Percentiles rank a stretch among this genome's conserved stretches.
phyloP scores from a whole-genome alignment of 1,139 yeast genomes.

The Yamadazyma sp. region DNA sequence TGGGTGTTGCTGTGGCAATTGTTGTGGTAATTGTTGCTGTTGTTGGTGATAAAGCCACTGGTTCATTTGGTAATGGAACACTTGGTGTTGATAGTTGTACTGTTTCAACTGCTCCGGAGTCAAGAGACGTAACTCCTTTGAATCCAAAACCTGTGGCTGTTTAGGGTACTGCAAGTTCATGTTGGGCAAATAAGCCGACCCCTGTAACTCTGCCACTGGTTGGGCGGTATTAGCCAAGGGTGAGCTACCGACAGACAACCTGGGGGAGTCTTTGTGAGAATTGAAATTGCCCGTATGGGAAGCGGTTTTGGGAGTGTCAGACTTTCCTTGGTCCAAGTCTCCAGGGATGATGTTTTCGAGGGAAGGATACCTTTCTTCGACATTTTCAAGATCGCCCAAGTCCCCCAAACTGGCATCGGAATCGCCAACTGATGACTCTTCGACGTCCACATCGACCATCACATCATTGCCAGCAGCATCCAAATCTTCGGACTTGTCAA shows the following conservation, averaged over 20 bases:
- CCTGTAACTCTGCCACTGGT: neutral
- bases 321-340: conserved; percentile 1
- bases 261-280: too few relatives aligned
- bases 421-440: neutral
- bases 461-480: neutral
- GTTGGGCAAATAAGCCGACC: neutral
- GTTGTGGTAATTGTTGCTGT: neutral
- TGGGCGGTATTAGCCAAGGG: neutral
- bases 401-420: conserved; percentile 26
- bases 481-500: neutral
- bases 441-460: neutral
- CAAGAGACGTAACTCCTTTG: conserved; percentile 19
- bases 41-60: conserved; percentile 17
- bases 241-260: neutral
- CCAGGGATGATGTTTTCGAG: conserved; percentile 33
- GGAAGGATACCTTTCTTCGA: conserved; percentile 46
- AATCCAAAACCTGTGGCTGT: conserved; percentile 19
- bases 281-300: neutral
- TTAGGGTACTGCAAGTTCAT: conserved; percentile 13
- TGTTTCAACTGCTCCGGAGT: conserved; percentile 24
- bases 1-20: too few relatives aligned
- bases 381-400: conserved; percentile 35
- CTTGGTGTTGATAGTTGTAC: conserved; percentile 24
- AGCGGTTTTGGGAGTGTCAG: neutral
- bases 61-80: conserved; percentile 22